Percentiles rank a stretch among this genome's conserved stretches.
Conservation (phyloP, 345 rosid species). For the Ceriops tagal region DNA sequence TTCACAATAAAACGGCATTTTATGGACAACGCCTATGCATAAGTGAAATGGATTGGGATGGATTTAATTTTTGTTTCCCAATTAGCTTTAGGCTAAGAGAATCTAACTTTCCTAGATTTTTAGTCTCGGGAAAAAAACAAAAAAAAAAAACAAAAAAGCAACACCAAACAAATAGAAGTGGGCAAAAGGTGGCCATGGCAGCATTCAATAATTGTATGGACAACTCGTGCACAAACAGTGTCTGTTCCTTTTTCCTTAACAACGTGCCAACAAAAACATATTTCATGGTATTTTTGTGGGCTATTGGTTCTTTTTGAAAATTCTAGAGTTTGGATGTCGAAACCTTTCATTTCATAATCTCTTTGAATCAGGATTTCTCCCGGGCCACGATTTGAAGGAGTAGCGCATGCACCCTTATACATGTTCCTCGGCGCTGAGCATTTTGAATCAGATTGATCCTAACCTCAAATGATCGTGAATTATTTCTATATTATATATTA, state of each 20-base stretch:
- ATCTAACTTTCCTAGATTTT: not conserved
- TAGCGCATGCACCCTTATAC: conserved; percentile 5
- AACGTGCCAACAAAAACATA: not conserved
- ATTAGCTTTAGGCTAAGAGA: not conserved
- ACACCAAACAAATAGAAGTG: conserved; percentile 1
- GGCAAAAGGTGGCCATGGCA: conserved; percentile 7
- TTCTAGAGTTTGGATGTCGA: not conserved
- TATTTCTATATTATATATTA: no score
- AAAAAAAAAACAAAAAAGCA: not conserved
- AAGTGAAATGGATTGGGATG: not conserved
- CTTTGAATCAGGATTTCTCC: no score
- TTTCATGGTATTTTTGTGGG: not conserved
- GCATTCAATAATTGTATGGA: conserved; percentile 16
- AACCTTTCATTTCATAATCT: not conserved
- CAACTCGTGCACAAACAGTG: not conserved
- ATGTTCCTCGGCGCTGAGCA: conserved; percentile 14
- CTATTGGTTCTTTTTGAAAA: not conserved
- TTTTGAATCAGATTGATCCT: no score
- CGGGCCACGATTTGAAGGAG: no score
- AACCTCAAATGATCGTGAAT: no score
- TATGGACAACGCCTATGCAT: not conserved
- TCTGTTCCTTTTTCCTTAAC: not conserved
- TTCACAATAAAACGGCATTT: not conserved
- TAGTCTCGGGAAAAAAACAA: not conserved
- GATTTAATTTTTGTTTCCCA: not conserved